Percentiles rank a stretch among this genome's conserved stretches.
Evolutionary conservation across 768 basidiomycete species (phyloP).

Genomic region (Cantharellus cinnabarinus): DNA sequence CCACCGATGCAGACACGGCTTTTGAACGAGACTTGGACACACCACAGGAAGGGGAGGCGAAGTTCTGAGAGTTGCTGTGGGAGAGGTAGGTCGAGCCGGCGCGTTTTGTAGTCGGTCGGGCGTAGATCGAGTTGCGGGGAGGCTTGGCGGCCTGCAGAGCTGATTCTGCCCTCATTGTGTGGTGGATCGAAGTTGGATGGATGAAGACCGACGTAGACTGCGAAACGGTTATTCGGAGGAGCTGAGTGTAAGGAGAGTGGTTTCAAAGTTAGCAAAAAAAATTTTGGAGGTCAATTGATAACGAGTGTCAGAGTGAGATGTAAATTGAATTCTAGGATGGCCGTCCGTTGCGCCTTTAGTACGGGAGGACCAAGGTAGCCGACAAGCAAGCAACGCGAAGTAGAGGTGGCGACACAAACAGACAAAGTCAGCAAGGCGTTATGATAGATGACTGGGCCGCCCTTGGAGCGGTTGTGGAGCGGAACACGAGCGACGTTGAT

Average conservation of each 20-base stretch:
- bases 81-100: background rate
- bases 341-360: background rate
- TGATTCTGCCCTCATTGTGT: background rate
- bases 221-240: background rate
- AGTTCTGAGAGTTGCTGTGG: slow-evolving; percentile 42
- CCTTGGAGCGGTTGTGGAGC: slow-evolving; percentile 4
- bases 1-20: slow-evolving; percentile 23
- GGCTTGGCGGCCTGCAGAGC: slow-evolving; percentile 1
- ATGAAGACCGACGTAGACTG: background rate
- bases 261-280: background rate
- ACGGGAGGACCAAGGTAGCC: background rate
- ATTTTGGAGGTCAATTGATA: background rate
- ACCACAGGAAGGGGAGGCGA: slow-evolving; percentile 28
- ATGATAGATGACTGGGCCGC: slow-evolving; percentile 6
- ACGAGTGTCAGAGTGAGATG: background rate
- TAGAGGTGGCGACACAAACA: slow-evolving; percentile 2
- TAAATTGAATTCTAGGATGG: background rate
- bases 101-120: slow-evolving; percentile 4
- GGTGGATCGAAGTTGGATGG: background rate
- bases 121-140: slow-evolving; percentile 4
- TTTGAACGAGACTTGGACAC: slow-evolving; percentile 42
- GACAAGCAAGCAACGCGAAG: background rate
- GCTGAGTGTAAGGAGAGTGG: background rate
- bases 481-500: background rate
- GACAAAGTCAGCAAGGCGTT: background rate